Evolutionary conservation across 2,329 filamentous ascomycete species (phyloP).

Genomic region (Cordyceps tenuipes): DNA sequence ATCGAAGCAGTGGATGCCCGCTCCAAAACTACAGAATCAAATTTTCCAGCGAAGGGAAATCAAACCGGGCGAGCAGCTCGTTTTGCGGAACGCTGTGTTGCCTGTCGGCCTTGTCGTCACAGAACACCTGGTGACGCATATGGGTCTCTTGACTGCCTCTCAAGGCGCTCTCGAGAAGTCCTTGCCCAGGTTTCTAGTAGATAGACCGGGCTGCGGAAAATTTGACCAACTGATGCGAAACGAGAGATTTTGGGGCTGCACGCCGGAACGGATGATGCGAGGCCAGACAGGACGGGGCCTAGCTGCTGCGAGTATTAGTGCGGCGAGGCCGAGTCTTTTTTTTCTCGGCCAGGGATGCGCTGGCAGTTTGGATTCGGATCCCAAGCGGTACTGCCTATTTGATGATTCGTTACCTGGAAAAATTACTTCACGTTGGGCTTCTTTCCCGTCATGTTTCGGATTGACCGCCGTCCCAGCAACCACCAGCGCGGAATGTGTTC

Average conservation of each 20-base stretch:
- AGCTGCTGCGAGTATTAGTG: slow-evolving; percentile 1
- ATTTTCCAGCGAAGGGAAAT: not conserved
- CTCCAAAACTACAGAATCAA: not conserved
- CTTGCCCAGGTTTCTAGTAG: not conserved
- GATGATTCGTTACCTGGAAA: not conserved
- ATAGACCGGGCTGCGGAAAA: not conserved
- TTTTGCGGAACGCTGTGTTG: not conserved
- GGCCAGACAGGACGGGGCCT: not conserved
- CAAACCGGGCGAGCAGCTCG: not conserved
- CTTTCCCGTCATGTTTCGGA: not conserved
- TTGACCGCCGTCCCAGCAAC: too few relatives aligned
- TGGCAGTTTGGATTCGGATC: slow-evolving; percentile 1
- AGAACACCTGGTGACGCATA: not conserved
- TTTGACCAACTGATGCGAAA: not conserved
- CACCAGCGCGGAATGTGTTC: not conserved
- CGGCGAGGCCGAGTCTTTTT: slow-evolving; percentile 7
- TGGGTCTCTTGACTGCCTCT: not conserved
- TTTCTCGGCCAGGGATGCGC: not conserved
- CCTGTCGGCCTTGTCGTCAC: not conserved
- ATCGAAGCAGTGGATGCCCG: not conserved
- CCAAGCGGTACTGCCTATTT: not conserved
- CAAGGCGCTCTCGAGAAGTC: not conserved
- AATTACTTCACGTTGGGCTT: not conserved
- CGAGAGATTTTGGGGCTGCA: not conserved
- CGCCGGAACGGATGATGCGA: not conserved